Base-by-base conservation (phyloP, 441 rosid genomes). In the Geranium incanum region DNA sequence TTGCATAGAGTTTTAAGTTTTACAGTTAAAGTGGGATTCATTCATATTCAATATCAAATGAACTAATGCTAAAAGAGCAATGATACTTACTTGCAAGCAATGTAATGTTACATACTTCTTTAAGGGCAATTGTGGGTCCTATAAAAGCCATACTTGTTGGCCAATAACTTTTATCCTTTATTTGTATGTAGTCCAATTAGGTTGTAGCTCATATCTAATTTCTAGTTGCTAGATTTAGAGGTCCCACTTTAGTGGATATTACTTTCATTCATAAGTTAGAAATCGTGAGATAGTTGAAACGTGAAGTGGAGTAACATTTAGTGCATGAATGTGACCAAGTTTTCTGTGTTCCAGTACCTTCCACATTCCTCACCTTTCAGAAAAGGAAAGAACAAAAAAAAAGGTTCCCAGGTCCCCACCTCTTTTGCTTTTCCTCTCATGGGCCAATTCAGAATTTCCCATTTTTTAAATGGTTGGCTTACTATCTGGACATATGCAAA, bases 281-380 rank as follows among this genome's bases (percentile, higher is more conserved):
- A 9, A 43, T 55, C 21, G 4, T 4, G 9, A 55, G 23, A 55
- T 55, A 55, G 21, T 55, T 55, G 62, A 55, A 55, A 55, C 16
- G 23, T 55, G 62, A 21, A 6, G 21, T 6, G 3, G 18, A 2
- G 62, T 18, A 55, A 15, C 21, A 55, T 6, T 16, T 0, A 15
- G 62, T 55, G 62, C 62, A 55, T 55, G 62, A 55, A 55, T 55
- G 62, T 55, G 62, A 13, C 62, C 62, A 55, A 55, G 18, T 21
- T 55, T 55, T 12, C 21, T 15, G 21, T 55, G 21, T 15, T 19
- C 62, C 9, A 4, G 4, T 6, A 4, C 62, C 62, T 55, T 55
- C 15, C 21, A 55, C 19, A 12, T 52, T 52, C 18, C 60, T 52
- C 60, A 52, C 60, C 60, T 16, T 52, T 52, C 60, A 3, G 60